Percentiles rank a stretch among this genome's conserved stretches.
Evolutionary conservation across 208 protist genomes (phyloP).

Genomic region (Leishmania arabica): DNA sequence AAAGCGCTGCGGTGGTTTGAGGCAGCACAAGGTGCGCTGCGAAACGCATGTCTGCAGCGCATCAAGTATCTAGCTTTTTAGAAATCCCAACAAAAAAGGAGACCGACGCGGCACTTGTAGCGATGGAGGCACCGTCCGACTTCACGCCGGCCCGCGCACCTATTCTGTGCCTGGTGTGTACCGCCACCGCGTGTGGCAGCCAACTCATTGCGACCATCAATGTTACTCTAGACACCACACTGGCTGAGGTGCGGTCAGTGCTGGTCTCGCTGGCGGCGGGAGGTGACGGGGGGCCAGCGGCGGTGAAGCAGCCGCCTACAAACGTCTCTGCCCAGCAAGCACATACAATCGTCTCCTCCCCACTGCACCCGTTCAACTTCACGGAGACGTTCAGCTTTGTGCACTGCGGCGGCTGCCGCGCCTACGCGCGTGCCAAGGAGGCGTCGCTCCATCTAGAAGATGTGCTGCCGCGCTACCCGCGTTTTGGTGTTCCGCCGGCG

Average conservation of each 20-base stretch:
- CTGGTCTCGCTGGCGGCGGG: conserved; percentile 44
- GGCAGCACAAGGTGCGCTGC: background rate
- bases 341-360: conserved; percentile 37
- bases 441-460: conserved; percentile 34
- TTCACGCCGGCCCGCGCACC: conserved; percentile 38
- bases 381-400: conserved; percentile 76
- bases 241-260: conserved; percentile 59
- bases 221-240: conserved; percentile 42
- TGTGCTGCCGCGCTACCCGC: conserved; percentile 61
- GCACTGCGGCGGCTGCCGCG: conserved; percentile 40
- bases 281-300: conserved; percentile 35
- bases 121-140: conserved; percentile 11
- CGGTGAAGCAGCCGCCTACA: conserved; percentile 38
- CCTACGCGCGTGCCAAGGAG: conserved; percentile 34
- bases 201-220: conserved; percentile 69
- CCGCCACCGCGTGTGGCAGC: conserved; percentile 53
- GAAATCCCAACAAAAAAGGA: background rate
- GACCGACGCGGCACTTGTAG: background rate
- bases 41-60: background rate
- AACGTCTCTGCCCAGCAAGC: conserved; percentile 51
- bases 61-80: background rate
- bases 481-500: conserved; percentile 36
- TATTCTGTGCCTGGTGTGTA: conserved; percentile 76
- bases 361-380: conserved; percentile 83
- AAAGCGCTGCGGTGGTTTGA: background rate